A percentile compares a stretch with the other conserved stretches of the same genome.
phyloP scores from a whole-genome alignment of 306 rosid species.

The Prunus padus region DNA sequence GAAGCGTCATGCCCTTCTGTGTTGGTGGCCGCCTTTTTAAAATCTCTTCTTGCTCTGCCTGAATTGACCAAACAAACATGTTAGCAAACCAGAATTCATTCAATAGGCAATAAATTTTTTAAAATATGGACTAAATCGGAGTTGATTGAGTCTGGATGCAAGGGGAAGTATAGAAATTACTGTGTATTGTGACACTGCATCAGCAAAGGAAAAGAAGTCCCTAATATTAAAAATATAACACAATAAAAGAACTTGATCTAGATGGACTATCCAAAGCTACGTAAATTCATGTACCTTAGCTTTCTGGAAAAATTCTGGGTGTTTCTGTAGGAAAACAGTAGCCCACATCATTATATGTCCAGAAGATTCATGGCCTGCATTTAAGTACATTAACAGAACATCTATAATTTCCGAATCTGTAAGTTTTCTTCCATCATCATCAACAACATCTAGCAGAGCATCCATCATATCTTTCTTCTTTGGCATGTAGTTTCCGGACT shows the following conservation, averaged over 20 bases:
- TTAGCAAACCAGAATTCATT: neutral
- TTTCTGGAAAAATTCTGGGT: constrained; percentile 55
- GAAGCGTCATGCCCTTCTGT: constrained; percentile 59
- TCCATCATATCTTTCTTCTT: constrained; percentile 84
- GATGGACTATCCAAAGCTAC: neutral
- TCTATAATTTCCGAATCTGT: constrained; percentile 70
- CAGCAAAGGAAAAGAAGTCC: neutral
- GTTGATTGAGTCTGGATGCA: neutral
- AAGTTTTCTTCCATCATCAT: constrained; percentile 68
- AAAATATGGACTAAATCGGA: neutral
- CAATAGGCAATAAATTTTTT: neutral
- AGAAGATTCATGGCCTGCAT: constrained; percentile 95
- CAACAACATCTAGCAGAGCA: constrained; percentile 67
- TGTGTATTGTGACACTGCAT: neutral
- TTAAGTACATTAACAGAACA: constrained; percentile 79
- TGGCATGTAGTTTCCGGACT: neutral
- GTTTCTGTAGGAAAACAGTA: constrained; percentile 43
- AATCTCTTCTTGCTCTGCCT: constrained; percentile 83
- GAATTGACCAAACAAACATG: neutral
- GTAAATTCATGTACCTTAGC: constrained; percentile 59
- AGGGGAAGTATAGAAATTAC: neutral
- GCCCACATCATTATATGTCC: constrained; percentile 96
- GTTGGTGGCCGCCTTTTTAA: constrained; percentile 56
- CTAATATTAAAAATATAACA: neutral
- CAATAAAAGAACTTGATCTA: neutral